Conservation (phyloP, 345 rosid species). For the Cardamine chenopodiifolia region DNA sequence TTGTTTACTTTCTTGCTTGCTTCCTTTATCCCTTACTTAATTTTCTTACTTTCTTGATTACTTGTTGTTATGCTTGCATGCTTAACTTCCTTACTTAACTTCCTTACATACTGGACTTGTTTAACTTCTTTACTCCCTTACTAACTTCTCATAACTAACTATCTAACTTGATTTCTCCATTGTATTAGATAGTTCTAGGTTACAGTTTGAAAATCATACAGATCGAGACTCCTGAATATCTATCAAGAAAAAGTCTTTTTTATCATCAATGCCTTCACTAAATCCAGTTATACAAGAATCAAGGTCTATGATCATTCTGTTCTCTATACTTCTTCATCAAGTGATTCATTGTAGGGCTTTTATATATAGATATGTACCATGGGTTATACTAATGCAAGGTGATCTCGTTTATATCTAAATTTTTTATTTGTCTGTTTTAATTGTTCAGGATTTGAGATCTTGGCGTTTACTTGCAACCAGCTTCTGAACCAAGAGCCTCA, state of each 20-base stretch:
- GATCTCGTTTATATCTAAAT: background rate
- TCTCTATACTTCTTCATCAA: too few species aligned
- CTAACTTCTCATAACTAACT: too few species aligned
- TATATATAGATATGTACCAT: too few species aligned
- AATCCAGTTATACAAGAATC: too few species aligned
- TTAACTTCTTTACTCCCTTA: background rate
- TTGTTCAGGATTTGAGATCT: background rate
- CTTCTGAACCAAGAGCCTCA: background rate
- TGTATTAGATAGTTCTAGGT: too few species aligned
- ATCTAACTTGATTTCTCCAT: too few species aligned
- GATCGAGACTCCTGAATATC: too few species aligned
- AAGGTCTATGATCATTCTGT: too few species aligned
- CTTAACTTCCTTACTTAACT: background rate
- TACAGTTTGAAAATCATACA: too few species aligned
- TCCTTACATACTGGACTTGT: background rate
- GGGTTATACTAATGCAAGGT: background rate
- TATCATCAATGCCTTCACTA: background rate
- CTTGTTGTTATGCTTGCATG: background rate
- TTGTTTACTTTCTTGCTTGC: background rate
- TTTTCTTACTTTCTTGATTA: background rate
- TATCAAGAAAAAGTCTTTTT: too few species aligned
- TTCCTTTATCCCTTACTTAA: background rate
- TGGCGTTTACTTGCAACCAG: background rate
- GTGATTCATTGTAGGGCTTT: too few species aligned
- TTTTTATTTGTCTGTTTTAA: background rate